Evolutionary conservation across 2,329 filamentous ascomycete species (phyloP).

Genomic region (Fusarium pseudonygamai): DNA sequence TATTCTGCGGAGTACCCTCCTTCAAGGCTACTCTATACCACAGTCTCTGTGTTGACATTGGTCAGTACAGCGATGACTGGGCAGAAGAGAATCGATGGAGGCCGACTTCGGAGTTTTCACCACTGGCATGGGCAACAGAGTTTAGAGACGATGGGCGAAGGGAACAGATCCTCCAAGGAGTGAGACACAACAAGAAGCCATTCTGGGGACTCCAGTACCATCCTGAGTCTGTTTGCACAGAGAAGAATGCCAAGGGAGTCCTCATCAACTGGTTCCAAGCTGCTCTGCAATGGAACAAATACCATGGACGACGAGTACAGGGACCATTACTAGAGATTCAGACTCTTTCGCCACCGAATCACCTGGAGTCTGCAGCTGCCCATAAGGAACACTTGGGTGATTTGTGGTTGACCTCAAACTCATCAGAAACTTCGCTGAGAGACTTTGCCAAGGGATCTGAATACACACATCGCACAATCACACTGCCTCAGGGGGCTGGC

Average conservation of each 20-base stretch:
- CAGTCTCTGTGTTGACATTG: constrained; percentile 65
- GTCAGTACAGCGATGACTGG: constrained; percentile 46
- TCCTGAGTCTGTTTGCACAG: constrained; percentile 88
- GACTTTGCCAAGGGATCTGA: constrained; percentile 28
- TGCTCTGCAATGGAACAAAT: constrained; percentile 68
- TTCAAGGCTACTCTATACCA: constrained; percentile 83
- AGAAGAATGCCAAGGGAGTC: constrained; percentile 69
- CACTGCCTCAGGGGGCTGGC: constrained; percentile 57
- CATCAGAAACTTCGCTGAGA: background rate
- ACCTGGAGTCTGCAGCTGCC: constrained; percentile 34
- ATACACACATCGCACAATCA: constrained; percentile 55
- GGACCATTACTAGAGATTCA: constrained; percentile 32
- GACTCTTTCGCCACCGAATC: constrained; percentile 40
- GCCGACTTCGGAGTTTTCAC: constrained; percentile 57
- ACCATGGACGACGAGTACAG: constrained; percentile 26
- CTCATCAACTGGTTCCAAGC: constrained; percentile 80
- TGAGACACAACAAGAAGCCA: constrained; percentile 72
- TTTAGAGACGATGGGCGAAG: constrained; percentile 47
- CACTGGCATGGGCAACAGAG: constrained; percentile 71
- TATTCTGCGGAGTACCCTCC: constrained; percentile 70
- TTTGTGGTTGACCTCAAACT: constrained; percentile 22
- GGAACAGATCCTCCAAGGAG: constrained; percentile 78
- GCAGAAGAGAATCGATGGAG: constrained; percentile 50
- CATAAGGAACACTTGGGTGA: constrained; percentile 11
- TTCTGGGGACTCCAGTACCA: constrained; percentile 93